phyloP scores from a whole-genome alignment of 192 early-diverging fungal genomes.

The Dimargaris cristalligena region DNA sequence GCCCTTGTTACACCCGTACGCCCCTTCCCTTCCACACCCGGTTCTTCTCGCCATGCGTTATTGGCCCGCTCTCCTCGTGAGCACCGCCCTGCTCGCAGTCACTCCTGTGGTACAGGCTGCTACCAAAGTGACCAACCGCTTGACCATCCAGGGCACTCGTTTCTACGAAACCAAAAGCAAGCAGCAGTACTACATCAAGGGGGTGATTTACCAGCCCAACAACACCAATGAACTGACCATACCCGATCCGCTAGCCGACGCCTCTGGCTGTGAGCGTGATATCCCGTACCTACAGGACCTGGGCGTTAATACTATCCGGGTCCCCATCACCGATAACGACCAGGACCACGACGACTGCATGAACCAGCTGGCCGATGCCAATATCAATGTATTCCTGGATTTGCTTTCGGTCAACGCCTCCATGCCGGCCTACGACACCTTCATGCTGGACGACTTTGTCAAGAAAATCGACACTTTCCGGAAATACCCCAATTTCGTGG shows the following conservation, averaged over 20 bases:
- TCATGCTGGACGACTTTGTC: slow-evolving; percentile 33
- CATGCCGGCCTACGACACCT: slow-evolving; percentile 37
- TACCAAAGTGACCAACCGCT: slow-evolving; percentile 19
- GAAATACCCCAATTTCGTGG: slow-evolving; percentile 41
- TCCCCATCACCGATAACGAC: slow-evolving; percentile 47
- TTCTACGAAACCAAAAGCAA: slow-evolving; percentile 51
- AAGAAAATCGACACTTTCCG: slow-evolving; percentile 49
- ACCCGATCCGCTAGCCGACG: slow-evolving; percentile 42
- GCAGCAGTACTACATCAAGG: slow-evolving; percentile 61
- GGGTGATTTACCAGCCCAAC: slow-evolving; percentile 52
- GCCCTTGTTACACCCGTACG: too few species aligned
- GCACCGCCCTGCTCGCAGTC: too few species aligned
- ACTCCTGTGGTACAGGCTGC: too few species aligned
- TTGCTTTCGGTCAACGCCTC: slow-evolving; percentile 44
- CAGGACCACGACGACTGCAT: slow-evolving; percentile 54
- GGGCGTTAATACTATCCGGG: slow-evolving; percentile 49
- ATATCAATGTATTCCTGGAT: slow-evolving; percentile 55
- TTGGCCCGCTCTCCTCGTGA: too few species aligned
- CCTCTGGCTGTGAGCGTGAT: slow-evolving; percentile 43
- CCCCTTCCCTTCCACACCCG: too few species aligned
- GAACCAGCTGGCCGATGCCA: slow-evolving; percentile 38
- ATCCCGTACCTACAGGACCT: slow-evolving; percentile 42
- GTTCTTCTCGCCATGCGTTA: too few species aligned
- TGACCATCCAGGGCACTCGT: slow-evolving; percentile 51
- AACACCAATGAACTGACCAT: slow-evolving; percentile 20